These are phyloP conservation scores for Podila clonocystis DNA, from an alignment of 192 early-diverging fungal species.

Conservation along the genomic window DNA sequence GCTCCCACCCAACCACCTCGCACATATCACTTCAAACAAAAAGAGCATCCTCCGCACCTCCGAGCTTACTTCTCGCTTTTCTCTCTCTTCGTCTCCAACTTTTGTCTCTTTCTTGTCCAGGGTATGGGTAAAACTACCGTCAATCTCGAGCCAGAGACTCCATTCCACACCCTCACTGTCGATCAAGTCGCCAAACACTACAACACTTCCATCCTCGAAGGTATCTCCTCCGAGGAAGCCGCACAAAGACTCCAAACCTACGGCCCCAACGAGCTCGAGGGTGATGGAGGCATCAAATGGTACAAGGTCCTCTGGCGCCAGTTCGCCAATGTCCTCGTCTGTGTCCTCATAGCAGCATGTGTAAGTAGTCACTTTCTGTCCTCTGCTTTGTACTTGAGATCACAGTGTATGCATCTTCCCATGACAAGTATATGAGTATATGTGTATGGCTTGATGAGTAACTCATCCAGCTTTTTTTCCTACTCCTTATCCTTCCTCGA, in stretches of 20 bases:
- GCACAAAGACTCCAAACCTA: slow-evolving; percentile 12
- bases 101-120: too few relatives aligned
- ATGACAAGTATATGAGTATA: too few relatives aligned
- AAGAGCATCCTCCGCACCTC: too few relatives aligned
- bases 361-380: slow-evolving; percentile 7
- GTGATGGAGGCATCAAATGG: slow-evolving; percentile 69
- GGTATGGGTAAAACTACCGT: slow-evolving; percentile 9
- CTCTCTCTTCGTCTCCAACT: too few relatives aligned
- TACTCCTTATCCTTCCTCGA: background rate
- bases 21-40: too few relatives aligned
- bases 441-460: too few relatives aligned
- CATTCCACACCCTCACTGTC: slow-evolving; percentile 12
- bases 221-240: slow-evolving; percentile 7
- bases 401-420: too few relatives aligned
- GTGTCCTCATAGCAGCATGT: slow-evolving; percentile 69
- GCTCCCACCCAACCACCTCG: too few relatives aligned
- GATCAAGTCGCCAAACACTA: background rate
- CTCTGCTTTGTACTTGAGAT: background rate
- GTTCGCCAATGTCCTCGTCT: slow-evolving; percentile 70
- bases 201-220: slow-evolving; percentile 6
- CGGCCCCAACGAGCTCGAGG: slow-evolving; percentile 71
- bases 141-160: slow-evolving; percentile 11
- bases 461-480: background rate
- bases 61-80: too few relatives aligned
- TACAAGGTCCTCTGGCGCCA: slow-evolving; percentile 68